Evolutionary conservation across 2,329 filamentous ascomycete genomes (phyloP), one percentile per base, ranked within the genome.

Genomic region (Hyphodiscus sp.): DNA sequence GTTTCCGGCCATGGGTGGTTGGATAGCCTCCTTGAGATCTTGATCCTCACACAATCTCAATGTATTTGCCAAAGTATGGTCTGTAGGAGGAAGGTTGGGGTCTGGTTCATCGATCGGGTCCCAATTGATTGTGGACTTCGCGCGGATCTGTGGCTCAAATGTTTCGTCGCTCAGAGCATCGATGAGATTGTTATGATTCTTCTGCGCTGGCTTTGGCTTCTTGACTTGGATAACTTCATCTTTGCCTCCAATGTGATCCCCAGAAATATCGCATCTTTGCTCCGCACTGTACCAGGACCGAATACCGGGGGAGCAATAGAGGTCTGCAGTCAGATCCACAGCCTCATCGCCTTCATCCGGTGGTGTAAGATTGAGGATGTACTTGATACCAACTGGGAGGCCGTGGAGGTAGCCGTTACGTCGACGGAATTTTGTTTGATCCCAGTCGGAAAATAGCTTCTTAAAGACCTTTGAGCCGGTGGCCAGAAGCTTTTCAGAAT

Each of bases 351-450:
- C 85, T 63, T 85, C 78, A 0, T 69, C 68, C 0, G 79, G 76
- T 0, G 83, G 84, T 0, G 82, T 86, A 13, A 87, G 71, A 59
- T 88, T 83, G 38, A 88, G 61, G 18, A 86, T 69, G 58, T 79
- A 86, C 53, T 76, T 75, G 62, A 86, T 69, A 0, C 74, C 76
- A 2, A 67, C 59, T 0, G 70, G 71, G 10, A 73, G 62, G 18
- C 38, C 16, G 10, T 53, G 26, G 11, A 58, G 13, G 41, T 57
- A 55, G 43, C 69, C 69, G 19, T 56, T 52, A 19, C 69, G 69
- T 15, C 70, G 71, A 20, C 74, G 69, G 41, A 63, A 66, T 16
- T 69, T 61, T 5, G 70, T 70, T 20, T 68, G 70, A 59, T 78
- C 75, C 10, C 69, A 68, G 0, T 74, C 71, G 11, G 65, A 66